Evolutionary conservation across 352 stramenopile genomes (phyloP), one percentile per base, ranked within the genome.

Genomic region (Globisporangium nagaii): DNA sequence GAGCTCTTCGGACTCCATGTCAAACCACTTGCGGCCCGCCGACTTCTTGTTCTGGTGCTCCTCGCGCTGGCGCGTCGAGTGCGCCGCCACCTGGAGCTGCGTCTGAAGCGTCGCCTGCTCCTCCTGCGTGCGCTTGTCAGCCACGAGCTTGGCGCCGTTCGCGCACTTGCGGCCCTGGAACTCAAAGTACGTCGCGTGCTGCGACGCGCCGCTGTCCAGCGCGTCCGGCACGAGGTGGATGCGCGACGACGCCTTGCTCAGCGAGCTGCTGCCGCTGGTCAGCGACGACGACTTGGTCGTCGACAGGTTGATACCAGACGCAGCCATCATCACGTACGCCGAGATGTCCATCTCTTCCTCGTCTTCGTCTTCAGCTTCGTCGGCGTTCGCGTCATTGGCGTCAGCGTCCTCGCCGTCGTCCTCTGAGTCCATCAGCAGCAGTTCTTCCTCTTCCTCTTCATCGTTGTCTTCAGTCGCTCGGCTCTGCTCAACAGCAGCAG

Each of bases 1-100:
- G 70, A 97, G 86, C 41, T 95, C 78, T 19, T 96, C 79, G 9
- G 89, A 90, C 39, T 69, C 65, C 76, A 98, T 98, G 65, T 84
- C 79, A 60, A 98, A 98, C 92, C 92, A 98, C 41, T 93, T 87
- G 30, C 73, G 69, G 4, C 85, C 78, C 1, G 80, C 83, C 12
- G 63, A 81, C 39, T 71, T 73, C n/a, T 68, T 80, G 40, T 73
- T 71, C 48, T 66, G 61, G 27, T 70, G 61, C 52, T 89, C 77
- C 2, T 51, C 60, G 13, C 76, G 79, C 56, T 93, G 79, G 20
- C 64, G 61, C 27, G 72, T 70, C 42, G 76, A 70, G 30, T 79
- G 68, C 2, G 69, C 72, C 6, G 75, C 49, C 9, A 60, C 63
- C 43, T 72, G 66, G 3, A 79, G 56, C 44, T 82, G 57, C 5